Conservation (phyloP, 2,329 filamentous ascomycete species). For the Bisporella sp. region DNA sequence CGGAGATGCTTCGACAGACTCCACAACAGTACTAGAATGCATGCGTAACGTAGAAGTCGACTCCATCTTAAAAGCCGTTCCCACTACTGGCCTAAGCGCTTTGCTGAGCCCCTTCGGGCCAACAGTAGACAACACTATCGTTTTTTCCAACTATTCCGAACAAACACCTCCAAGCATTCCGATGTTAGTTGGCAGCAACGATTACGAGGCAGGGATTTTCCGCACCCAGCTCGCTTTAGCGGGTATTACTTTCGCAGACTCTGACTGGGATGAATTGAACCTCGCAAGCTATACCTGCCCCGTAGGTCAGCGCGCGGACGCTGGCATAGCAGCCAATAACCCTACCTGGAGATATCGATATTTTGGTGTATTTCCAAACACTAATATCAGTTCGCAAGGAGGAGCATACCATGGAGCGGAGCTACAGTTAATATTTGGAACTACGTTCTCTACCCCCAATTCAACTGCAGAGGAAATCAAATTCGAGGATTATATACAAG, state of each 20-base stretch:
- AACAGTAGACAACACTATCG: slow-evolving; percentile 20
- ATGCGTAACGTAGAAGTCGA: slow-evolving; percentile 17
- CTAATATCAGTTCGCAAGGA: slow-evolving; percentile 22
- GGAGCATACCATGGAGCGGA: slow-evolving; percentile 31
- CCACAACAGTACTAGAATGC: slow-evolving; percentile 18
- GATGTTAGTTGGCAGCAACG: slow-evolving; percentile 26
- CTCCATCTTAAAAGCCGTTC: slow-evolving; percentile 16
- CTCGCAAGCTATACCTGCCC: slow-evolving; percentile 29
- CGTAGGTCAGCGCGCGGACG: slow-evolving; percentile 21
- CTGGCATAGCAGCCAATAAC: slow-evolving; percentile 17
- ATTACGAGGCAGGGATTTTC: slow-evolving; percentile 29
- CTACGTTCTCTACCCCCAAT: slow-evolving; percentile 12
- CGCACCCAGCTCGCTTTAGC: slow-evolving; percentile 16
- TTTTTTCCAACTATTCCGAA: slow-evolving; percentile 23
- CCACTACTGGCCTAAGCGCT: slow-evolving; percentile 4
- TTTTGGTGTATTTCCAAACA: slow-evolving; percentile 31
- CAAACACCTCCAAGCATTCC: slow-evolving; percentile 15
- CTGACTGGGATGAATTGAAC: slow-evolving; percentile 24
- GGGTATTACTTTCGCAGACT: slow-evolving; percentile 15
- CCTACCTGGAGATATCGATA: slow-evolving; percentile 34
- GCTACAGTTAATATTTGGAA: slow-evolving; percentile 28
- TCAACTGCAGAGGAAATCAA: slow-evolving; percentile 23
- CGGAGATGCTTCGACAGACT: slow-evolving; percentile 18
- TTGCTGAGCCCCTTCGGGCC: slow-evolving; percentile 20
- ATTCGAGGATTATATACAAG: slow-evolving; percentile 29